Base-by-base conservation (phyloP, 805 yeast species). In the Kodamaea restingae region DNA sequence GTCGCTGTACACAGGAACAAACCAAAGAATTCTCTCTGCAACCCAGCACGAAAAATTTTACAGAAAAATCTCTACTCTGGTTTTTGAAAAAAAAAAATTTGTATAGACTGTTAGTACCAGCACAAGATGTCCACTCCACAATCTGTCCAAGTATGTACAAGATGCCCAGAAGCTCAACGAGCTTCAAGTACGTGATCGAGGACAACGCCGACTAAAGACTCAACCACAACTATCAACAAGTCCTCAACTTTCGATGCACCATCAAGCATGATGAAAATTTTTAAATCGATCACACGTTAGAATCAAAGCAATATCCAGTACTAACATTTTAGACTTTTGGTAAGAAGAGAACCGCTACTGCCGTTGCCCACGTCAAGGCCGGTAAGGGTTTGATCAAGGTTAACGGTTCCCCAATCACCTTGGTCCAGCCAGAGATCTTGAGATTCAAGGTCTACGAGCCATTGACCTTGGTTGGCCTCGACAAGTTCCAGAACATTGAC, bases 381-480 rank as follows among this genome's bases (percentile, higher is more conserved):
- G 98, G 98, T 78, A 87, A 84, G 78, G 98, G 98, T 78, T 85
- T 93, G 73, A 84, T 93, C 80, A 93, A 93, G 82, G 95, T 93
- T 63, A 93, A 93, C 82, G 98, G 98, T 76, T 76, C 91, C 64
- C 98, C 98, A 80, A 91, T 93, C 84, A 85, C 96, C 71, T 84
- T 93, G 65, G 98, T 93, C 63, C 86, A 93, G 78, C 98, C 98
- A 72, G 98, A 91, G 80, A 86, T 90, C 75, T 82, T 93, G 68
- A 86, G 98, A 78, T 88, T 90, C 91, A 93, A 93, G 81, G 98
- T 93, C 63, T 93, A 90, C 90, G 98, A 93, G 82, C 98, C 98
- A 72, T 81, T 93, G 68, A 81, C 95, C 70, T 77, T 93, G 70
- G 98, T 88, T 67, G 98, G 98, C 67, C 81, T 93, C 69, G 98